Evolutionary conservation across 2,329 filamentous ascomycete species (phyloP), one percentile per base, ranked within the genome.

Genomic region (Penicillium vulpinum): DNA sequence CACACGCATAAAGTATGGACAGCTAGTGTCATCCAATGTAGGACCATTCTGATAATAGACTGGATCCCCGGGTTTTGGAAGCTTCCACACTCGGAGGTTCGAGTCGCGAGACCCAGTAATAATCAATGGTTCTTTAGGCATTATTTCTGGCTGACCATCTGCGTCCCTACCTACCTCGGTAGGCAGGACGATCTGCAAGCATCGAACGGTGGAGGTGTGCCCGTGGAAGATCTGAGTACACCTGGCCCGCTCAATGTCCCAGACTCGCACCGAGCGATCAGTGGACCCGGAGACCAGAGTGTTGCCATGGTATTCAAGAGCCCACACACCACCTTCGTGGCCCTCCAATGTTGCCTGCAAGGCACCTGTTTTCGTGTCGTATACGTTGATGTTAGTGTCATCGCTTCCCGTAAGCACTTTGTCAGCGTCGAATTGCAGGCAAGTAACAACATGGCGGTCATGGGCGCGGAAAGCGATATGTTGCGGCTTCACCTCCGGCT

Each of bases 331-430:
- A 33, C 94, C 94, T 74, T 99, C 94, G 66, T 99, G 94, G 2
- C 94, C 94, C 68, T 92, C 88, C 2, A 99, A 85, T 62, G 89
- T 91, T 69, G 87, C 91, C 46, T 90, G 85, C 35, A 96, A 78
- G 62, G 89, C 89, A 57, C 94, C 94, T 0, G 92, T 97, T 77
- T 94, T 95, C 13, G 94, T 97, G 70, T 97, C 92, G 73, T 97
- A 99, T 31, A 99, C 92, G 67, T 99, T 92, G 68, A 99, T 99
- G 61, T 97, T 88, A 4, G 92, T 96, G 71, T 99, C 94, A 72
- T 99, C 94, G 70, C 93, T 97, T 26, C 94, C 94, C 1, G 94
- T 99, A 64, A 99, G 84, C 64, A 99, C 97, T 77, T 97, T 97
- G 80, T 99, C 92, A 47, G 92, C 90, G 70, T 99, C 94, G 67